phyloP scores from a whole-genome alignment of 129 eudicot genomes.

The Artemisia tridentata region DNA sequence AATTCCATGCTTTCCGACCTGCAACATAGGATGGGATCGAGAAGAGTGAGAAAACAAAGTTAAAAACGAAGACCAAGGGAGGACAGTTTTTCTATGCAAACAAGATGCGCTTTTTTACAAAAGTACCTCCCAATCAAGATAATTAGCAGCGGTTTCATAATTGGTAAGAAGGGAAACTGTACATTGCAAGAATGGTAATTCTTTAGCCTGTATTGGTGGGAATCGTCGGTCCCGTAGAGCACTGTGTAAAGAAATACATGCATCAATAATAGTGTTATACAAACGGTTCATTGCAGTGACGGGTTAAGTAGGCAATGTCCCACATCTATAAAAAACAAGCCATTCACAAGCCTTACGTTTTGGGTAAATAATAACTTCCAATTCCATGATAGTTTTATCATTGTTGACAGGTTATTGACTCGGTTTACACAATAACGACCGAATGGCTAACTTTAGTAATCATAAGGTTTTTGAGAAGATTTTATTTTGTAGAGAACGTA shows the following conservation, averaged over 20 bases:
- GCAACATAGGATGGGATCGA: conserved; percentile 18
- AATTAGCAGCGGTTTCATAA: conserved; percentile 65
- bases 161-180: conserved; percentile 87
- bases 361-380: not conserved
- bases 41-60: not conserved
- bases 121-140: conserved; percentile 97
- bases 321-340: not conserved
- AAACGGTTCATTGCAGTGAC: conserved; percentile 48
- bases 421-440: not conserved
- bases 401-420: not conserved
- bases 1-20: conserved; percentile 90
- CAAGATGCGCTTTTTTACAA: not conserved
- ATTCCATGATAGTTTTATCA: conserved; percentile 2
- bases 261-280: not conserved
- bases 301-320: conserved; percentile 30
- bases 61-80: not conserved
- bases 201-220: conserved; percentile 88
- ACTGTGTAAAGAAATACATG: conserved; percentile 2
- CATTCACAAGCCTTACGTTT: not conserved
- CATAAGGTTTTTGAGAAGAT: not conserved
- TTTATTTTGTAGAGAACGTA: conserved; percentile 20
- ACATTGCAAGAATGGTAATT: conserved; percentile 80
- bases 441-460: not conserved
- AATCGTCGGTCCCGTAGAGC: conserved; percentile 89
- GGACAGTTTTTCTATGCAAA: not conserved